phyloP scores from a whole-genome alignment of 305 asterid genomes.

The Caryopteris hybrid region DNA sequence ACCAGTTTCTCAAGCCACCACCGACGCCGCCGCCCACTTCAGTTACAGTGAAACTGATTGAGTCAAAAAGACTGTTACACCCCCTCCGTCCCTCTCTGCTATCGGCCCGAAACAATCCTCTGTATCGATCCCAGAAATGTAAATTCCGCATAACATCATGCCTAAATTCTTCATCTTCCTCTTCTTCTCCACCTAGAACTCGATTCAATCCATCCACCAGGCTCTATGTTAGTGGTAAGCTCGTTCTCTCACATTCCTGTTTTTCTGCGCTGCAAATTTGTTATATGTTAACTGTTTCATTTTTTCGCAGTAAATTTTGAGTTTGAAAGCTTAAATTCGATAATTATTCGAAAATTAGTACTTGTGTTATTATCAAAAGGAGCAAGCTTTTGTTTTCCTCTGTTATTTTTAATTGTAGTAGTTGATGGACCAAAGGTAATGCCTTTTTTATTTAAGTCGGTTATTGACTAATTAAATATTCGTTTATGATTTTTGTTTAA shows the following conservation, averaged over 20 bases:
- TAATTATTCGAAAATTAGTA: background rate
- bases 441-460: too few relatives aligned
- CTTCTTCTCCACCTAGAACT: conserved; percentile 26
- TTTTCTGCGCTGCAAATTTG: background rate
- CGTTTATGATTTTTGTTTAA: too few relatives aligned
- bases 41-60: background rate
- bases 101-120: conserved; percentile 15
- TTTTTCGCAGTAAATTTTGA: background rate
- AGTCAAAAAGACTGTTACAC: conserved; percentile 1
- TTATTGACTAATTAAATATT: too few relatives aligned
- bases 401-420: background rate
- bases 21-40: conserved; percentile 8
- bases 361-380: background rate
- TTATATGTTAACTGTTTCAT: background rate
- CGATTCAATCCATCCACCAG: conserved; percentile 44
- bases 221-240: conserved; percentile 70
- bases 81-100: conserved; percentile 1
- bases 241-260: background rate
- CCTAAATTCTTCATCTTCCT: conserved; percentile 33
- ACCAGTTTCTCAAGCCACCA: conserved; percentile 14
- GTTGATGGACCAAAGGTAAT: background rate
- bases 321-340: background rate
- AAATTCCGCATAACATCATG: conserved; percentile 25
- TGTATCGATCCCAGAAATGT: background rate
- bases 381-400: background rate